phyloP scores from a whole-genome alignment of 1,139 yeast genomes.

The Magnusiomyces tetraspermus region DNA sequence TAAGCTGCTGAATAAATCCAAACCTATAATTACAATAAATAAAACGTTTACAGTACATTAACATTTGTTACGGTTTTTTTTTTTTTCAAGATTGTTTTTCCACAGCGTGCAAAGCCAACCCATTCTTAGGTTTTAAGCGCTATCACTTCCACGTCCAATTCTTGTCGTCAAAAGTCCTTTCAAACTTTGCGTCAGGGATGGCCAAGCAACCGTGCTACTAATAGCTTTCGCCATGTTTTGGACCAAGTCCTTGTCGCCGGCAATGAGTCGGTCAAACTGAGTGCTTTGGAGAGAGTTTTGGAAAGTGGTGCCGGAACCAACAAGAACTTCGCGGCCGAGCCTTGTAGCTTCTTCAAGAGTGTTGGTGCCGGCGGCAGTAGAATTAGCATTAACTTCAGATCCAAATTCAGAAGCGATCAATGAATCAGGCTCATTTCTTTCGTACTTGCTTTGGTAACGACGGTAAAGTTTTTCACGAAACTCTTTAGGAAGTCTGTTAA shows the following conservation, averaged over 20 bases:
- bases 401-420: conserved; percentile 5
- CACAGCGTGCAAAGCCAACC: too few relatives aligned
- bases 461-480: conserved; percentile 42
- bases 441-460: conserved; percentile 33
- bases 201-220: too few relatives aligned
- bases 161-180: too few relatives aligned
- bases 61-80: too few relatives aligned
- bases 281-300: conserved; percentile 10
- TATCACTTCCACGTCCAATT: too few relatives aligned
- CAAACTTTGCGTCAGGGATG: too few relatives aligned
- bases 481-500: conserved; percentile 40
- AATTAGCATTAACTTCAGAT: background rate
- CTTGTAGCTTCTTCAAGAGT: background rate
- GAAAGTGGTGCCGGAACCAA: background rate
- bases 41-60: too few relatives aligned
- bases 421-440: background rate
- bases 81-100: too few relatives aligned
- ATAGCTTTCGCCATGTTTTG: too few relatives aligned
- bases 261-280: conserved; percentile 35
- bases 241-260: conserved; percentile 36
- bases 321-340: background rate
- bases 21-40: too few relatives aligned
- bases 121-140: too few relatives aligned
- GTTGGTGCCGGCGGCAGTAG: background rate
- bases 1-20: too few relatives aligned